Percentiles rank a stretch among this genome's conserved stretches.
Conservation (phyloP, 2,329 filamentous ascomycete species). For the Aspergillus aculeatus region DNA sequence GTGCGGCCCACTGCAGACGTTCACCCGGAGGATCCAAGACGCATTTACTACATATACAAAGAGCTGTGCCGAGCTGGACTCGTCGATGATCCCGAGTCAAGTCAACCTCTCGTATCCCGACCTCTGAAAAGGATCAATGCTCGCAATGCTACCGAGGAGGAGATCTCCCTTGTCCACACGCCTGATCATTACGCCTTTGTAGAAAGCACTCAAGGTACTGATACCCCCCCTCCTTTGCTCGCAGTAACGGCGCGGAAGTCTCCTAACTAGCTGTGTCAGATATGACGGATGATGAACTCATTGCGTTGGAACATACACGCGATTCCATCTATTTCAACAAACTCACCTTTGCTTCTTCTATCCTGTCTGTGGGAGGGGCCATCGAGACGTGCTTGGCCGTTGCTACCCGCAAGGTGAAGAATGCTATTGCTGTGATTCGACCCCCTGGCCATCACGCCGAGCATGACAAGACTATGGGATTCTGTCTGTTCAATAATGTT, state of each 20-base stretch:
- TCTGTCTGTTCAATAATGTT: conserved; percentile 98
- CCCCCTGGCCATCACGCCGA: conserved; percentile 96
- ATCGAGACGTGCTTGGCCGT: conserved; percentile 97
- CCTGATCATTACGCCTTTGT: conserved; percentile 79
- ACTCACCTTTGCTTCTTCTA: conserved; percentile 75
- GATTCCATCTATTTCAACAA: conserved; percentile 82
- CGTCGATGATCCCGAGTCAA: conserved; percentile 61
- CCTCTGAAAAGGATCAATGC: conserved; percentile 70
- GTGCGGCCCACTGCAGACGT: conserved; percentile 67
- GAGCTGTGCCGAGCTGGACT: conserved; percentile 80
- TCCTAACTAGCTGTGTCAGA: conserved; percentile 36
- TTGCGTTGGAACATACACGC: conserved; percentile 65
- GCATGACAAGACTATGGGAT: conserved; percentile 79
- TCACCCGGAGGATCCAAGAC: conserved; percentile 89
- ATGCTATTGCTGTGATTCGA: conserved; percentile 91
- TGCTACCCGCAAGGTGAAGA: conserved; percentile 78
- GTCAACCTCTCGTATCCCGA: conserved; percentile 50
- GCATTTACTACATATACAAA: conserved; percentile 91
- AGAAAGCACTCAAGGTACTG: conserved; percentile 51
- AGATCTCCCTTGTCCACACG: conserved; percentile 78
- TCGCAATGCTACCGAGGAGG: conserved; percentile 71
- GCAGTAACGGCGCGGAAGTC: not conserved
- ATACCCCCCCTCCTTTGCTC: not conserved
- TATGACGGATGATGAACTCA: conserved; percentile 60
- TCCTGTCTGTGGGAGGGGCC: conserved; percentile 84